These are phyloP conservation scores for Ceratobasidium sp. DNA, from an alignment of 1,284 basidiomycete genomes.

Conservation along the genomic window DNA sequence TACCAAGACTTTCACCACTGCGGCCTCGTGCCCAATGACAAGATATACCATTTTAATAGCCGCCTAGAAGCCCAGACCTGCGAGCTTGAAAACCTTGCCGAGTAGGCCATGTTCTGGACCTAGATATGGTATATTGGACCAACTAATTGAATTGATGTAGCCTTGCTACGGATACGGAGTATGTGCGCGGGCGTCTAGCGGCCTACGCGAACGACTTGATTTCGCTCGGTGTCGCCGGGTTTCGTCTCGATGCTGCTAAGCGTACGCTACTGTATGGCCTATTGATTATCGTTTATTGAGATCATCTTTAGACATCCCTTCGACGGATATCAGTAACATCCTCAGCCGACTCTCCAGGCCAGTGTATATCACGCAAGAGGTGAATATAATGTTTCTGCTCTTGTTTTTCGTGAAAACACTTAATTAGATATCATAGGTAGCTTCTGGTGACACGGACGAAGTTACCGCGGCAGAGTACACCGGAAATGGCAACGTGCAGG, in stretches of 20 bases:
- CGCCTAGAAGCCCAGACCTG: slow-evolving; percentile 64
- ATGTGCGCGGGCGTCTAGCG: slow-evolving; percentile 62
- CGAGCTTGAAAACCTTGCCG: slow-evolving; percentile 49
- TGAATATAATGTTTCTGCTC: neutral
- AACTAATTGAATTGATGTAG: slow-evolving; percentile 41
- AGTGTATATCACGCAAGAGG: slow-evolving; percentile 41
- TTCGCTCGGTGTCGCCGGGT: slow-evolving; percentile 67
- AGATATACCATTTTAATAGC: slow-evolving; percentile 53
- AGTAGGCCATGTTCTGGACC: slow-evolving; percentile 37
- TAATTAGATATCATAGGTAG: slow-evolving; percentile 18
- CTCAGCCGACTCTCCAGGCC: slow-evolving; percentile 34
- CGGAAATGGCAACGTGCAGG: slow-evolving; percentile 46
- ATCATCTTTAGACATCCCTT: slow-evolving; percentile 38
- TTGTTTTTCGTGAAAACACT: neutral
- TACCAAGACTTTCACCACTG: slow-evolving; percentile 42
- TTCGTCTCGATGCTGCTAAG: slow-evolving; percentile 72
- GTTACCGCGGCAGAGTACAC: slow-evolving; percentile 35
- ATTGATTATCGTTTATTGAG: neutral
- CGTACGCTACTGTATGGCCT: slow-evolving; percentile 60
- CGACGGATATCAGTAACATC: slow-evolving; percentile 39
- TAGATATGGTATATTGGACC: no score
- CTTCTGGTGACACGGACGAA: slow-evolving; percentile 30
- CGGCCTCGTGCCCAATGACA: slow-evolving; percentile 16
- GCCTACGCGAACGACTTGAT: slow-evolving; percentile 60
- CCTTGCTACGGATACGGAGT: slow-evolving; percentile 64